Conservation (phyloP, 2,329 filamentous ascomycete species). For the Epichloe baconii region DNA sequence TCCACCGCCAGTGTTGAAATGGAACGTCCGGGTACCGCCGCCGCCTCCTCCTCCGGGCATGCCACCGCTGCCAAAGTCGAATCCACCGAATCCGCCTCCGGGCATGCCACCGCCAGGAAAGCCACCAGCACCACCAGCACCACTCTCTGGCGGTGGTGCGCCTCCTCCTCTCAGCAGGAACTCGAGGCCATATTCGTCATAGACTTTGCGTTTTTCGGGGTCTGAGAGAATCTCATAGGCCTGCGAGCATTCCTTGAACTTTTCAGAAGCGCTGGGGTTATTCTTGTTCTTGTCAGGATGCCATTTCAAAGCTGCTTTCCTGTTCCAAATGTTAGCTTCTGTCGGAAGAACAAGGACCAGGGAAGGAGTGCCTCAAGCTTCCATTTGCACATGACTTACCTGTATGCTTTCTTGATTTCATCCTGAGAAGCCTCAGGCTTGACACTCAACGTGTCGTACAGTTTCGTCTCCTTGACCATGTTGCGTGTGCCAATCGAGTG, state of each 20-base stretch:
- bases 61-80: slow-evolving; percentile 37
- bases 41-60: slow-evolving; percentile 29
- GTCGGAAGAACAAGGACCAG: background rate
- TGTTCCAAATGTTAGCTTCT: slow-evolving; percentile 20
- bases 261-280: slow-evolving; percentile 71
- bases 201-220: slow-evolving; percentile 89
- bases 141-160: slow-evolving; percentile 44
- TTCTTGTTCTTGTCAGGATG: slow-evolving; percentile 98
- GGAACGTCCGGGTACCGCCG: slow-evolving; percentile 44
- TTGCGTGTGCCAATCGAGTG: slow-evolving; percentile 16
- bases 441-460: slow-evolving; percentile 77
- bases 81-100: slow-evolving; percentile 36
- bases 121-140: slow-evolving; percentile 29
- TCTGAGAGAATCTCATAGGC: slow-evolving; percentile 97
- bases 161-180: slow-evolving; percentile 74
- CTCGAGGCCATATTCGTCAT: slow-evolving; percentile 90
- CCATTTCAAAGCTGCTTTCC: slow-evolving; percentile 79
- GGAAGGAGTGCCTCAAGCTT: background rate
- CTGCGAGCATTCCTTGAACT: slow-evolving; percentile 96
- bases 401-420: slow-evolving; percentile 94
- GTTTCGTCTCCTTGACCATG: slow-evolving; percentile 92
- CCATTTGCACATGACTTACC: slow-evolving; percentile 33
- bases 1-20: slow-evolving; percentile 46
- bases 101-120: slow-evolving; percentile 47
- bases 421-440: slow-evolving; percentile 74